Conservation (phyloP, 2,329 filamentous ascomycete species). For the Graphiopsis chlorocephala region DNA sequence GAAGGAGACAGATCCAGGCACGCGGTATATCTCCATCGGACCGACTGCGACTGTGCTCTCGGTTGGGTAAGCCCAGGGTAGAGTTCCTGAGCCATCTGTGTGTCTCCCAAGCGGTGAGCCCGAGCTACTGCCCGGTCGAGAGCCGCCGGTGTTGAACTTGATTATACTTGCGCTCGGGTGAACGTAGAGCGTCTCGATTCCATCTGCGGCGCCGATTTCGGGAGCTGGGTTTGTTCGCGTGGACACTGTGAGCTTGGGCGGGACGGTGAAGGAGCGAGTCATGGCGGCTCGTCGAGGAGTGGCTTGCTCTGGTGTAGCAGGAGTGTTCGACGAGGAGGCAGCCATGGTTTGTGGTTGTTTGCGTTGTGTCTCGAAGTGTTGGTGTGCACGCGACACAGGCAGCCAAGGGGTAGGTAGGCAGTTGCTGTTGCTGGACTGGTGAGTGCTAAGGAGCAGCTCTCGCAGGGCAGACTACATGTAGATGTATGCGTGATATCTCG, state of each 20-base stretch:
- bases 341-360: slow-evolving; percentile 20
- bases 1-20: slow-evolving; percentile 82
- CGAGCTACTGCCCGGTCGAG: slow-evolving; percentile 29
- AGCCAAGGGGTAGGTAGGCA: slow-evolving; percentile 3
- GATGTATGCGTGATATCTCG: not conserved
- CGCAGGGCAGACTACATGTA: not conserved
- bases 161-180: slow-evolving; percentile 72
- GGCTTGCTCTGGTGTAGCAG: slow-evolving; percentile 28
- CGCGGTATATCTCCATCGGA: slow-evolving; percentile 77
- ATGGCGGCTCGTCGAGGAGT: slow-evolving; percentile 27
- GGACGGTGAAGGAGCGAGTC: slow-evolving; percentile 50
- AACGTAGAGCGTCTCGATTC: slow-evolving; percentile 70
- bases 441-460: not conserved
- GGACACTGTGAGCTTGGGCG: slow-evolving; percentile 38
- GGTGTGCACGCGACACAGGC: slow-evolving; percentile 9
- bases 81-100: slow-evolving; percentile 49
- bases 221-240: slow-evolving; percentile 31
- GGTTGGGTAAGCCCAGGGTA: slow-evolving; percentile 71
- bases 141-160: slow-evolving; percentile 52
- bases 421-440: slow-evolving; percentile 14
- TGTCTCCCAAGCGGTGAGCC: slow-evolving; percentile 34
- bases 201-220: slow-evolving; percentile 38
- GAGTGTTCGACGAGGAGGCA: slow-evolving; percentile 23
- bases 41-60: slow-evolving; percentile 81
- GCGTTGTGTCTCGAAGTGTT: not conserved